These are phyloP conservation scores for Ustilago crameri DNA, from an alignment of 1,284 basidiomycete species.

Conservation along the genomic window DNA sequence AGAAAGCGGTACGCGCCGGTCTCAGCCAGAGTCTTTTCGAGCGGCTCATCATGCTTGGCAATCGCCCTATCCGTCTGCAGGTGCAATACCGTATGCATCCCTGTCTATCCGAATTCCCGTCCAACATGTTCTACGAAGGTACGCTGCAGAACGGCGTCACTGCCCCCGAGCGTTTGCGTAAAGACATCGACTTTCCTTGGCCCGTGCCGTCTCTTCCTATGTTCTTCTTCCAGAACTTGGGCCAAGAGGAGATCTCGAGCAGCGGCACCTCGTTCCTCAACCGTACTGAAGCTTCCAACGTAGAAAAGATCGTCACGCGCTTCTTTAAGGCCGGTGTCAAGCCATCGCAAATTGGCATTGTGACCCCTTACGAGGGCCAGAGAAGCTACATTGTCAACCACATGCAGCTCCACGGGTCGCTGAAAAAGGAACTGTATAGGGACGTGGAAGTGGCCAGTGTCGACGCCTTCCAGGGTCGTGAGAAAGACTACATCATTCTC, in stretches of 20 bases:
- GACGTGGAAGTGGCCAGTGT: slow-evolving; percentile 99
- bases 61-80: slow-evolving; percentile 95
- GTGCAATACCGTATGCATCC: slow-evolving; percentile 99
- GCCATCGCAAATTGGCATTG: slow-evolving; percentile 94
- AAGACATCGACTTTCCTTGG: slow-evolving; percentile 99
- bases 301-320: slow-evolving; percentile 99
- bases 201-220: slow-evolving; percentile 96
- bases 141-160: slow-evolving; percentile 99
- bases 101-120: slow-evolving; percentile 97
- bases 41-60: slow-evolving; percentile 91
- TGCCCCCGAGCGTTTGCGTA: slow-evolving; percentile 93
- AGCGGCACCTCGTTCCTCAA: slow-evolving; percentile 99
- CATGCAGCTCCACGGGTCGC: slow-evolving; percentile 97
- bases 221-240: slow-evolving; percentile 99
- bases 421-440: slow-evolving; percentile 99
- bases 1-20: slow-evolving; percentile 97
- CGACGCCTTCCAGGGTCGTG: slow-evolving; percentile 98
- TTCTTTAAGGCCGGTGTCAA: slow-evolving; percentile 99
- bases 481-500: slow-evolving; percentile 99
- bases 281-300: slow-evolving; percentile 97
- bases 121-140: slow-evolving; percentile 99
- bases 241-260: slow-evolving; percentile 98
- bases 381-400: slow-evolving; percentile 98
- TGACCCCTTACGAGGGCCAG: slow-evolving; percentile 99
- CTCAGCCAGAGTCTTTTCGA: slow-evolving; percentile 98